Base-by-base conservation (phyloP, 495 filamentous ascomycete genomes). In the Penicillium cosmopolitanum region DNA sequence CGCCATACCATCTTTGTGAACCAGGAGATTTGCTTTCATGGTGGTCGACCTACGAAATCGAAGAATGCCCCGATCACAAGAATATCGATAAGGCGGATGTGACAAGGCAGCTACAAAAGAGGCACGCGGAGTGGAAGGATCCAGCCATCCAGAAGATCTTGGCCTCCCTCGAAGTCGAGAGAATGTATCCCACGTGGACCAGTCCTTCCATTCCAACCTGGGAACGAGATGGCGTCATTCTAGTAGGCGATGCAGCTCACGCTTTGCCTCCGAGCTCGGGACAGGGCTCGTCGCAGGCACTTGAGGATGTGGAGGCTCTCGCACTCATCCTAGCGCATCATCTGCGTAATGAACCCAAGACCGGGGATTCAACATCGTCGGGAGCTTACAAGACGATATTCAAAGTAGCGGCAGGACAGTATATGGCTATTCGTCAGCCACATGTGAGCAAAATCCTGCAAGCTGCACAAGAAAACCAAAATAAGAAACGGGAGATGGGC, bases 211-310 rank as follows among this genome's bases (percentile, higher is more conserved):
- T 59, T 5, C 57, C 57, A 5, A 38, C 53, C 28, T 59, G 57
- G 57, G 50, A 59, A 10, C 23, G 21, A 23, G 51, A 59, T 38
- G 57, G 57, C 3, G 53, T 59, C 12, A 42, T 59, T n/a, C 21
- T 59, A 31, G 50, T 59, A 12, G 57, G 57, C 5, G 57, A 59
- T 50, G 57, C 57, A 35, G 57, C 57, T 13, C 57, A 59, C 48
- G 57, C 57, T 28, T 16, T 59, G 33, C 57, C 57, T 19, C 57
- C 57, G 25, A 59, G 50, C 1, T 59, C 57, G 18, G 57, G 57
- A 10, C 57, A 59, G 33, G 57, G 57, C 4, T 59, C 57, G 13
- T 36, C 43, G 5, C 57, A 55, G 35, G 57, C 57, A 1, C n/a
- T 60, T 4, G 57, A 60, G n/a, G 51, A 60, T 51, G 35, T 52